Conservation (phyloP, 805 yeast genomes). For the Kluyveromyces starmeri region DNA sequence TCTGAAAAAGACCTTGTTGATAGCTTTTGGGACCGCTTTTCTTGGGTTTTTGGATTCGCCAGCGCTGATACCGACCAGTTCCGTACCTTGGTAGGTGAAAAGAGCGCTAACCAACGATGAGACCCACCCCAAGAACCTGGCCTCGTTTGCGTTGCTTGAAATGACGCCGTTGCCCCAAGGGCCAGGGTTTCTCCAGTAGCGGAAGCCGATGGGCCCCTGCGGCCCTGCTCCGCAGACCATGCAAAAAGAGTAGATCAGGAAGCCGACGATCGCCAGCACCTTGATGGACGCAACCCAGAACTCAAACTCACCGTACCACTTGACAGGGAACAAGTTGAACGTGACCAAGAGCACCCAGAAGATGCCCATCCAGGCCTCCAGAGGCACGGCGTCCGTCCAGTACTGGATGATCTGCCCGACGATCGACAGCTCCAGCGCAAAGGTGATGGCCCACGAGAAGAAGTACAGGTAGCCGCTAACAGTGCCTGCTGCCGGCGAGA, state of each 20-base stretch:
- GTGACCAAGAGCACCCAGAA: conserved; percentile 49
- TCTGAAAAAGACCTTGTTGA: conserved; percentile 58
- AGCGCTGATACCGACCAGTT: conserved; percentile 64
- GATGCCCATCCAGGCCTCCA: conserved; percentile 64
- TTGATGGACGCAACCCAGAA: conserved; percentile 66
- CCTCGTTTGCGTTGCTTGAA: conserved; percentile 41
- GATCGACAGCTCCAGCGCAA: conserved; percentile 64
- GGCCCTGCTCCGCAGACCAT: conserved; percentile 71
- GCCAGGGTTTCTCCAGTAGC: conserved; percentile 76
- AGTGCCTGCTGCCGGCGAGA: conserved; percentile 64
- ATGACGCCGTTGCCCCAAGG: conserved; percentile 62
- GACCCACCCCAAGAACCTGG: conserved; percentile 60
- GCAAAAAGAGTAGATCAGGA: conserved; percentile 53
- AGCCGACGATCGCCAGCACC: conserved; percentile 63
- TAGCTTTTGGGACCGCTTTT: conserved; percentile 63
- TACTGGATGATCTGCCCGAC: conserved; percentile 56
- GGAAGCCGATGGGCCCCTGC: conserved; percentile 65
- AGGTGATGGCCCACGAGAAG: conserved; percentile 72
- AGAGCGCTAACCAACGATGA: conserved; percentile 63
- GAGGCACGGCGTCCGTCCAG: conserved; percentile 64
- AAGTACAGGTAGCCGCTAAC: conserved; percentile 68
- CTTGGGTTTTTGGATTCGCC: conserved; percentile 68
- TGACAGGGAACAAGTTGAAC: conserved; percentile 58
- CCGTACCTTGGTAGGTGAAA: conserved; percentile 78
- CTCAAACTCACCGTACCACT: conserved; percentile 64